Evolutionary conservation across 306 rosid genomes (phyloP).

Genomic region (Pyrus communis): DNA sequence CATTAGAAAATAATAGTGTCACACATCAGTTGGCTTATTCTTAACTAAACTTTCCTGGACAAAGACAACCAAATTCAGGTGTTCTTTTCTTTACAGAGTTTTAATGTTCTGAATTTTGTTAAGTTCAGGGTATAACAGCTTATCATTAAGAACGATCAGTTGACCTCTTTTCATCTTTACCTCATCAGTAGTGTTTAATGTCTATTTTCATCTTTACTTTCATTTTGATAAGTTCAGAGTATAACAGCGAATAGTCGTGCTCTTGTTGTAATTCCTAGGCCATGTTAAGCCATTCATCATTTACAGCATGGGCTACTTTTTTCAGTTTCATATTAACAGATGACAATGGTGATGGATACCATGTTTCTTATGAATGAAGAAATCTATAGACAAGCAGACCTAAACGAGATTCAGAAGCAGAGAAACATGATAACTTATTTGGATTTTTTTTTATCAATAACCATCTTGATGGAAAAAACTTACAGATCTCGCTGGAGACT

Average conservation of each 20-base stretch:
- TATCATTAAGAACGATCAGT: not conserved
- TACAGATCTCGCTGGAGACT: slow-evolving; percentile 32
- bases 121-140: not conserved
- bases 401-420: not conserved
- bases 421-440: slow-evolving; percentile 7
- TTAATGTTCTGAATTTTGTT: too few relatives aligned
- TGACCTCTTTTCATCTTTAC: not conserved
- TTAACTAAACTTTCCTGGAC: too few relatives aligned
- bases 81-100: not conserved
- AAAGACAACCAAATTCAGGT: not conserved
- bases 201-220: not conserved
- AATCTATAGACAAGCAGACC: not conserved
- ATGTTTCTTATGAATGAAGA: not conserved
- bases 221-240: not conserved
- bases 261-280: not conserved
- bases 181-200: not conserved
- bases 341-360: not conserved
- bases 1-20: too few relatives aligned
- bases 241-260: not conserved
- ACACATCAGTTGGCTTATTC: too few relatives aligned
- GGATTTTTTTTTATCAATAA: slow-evolving; percentile 20
- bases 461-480: slow-evolving; percentile 36
- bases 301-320: not conserved
- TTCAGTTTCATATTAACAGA: not conserved
- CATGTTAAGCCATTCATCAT: not conserved